Conservation (phyloP, 1,284 basidiomycete genomes). For the Irpex sp. region DNA sequence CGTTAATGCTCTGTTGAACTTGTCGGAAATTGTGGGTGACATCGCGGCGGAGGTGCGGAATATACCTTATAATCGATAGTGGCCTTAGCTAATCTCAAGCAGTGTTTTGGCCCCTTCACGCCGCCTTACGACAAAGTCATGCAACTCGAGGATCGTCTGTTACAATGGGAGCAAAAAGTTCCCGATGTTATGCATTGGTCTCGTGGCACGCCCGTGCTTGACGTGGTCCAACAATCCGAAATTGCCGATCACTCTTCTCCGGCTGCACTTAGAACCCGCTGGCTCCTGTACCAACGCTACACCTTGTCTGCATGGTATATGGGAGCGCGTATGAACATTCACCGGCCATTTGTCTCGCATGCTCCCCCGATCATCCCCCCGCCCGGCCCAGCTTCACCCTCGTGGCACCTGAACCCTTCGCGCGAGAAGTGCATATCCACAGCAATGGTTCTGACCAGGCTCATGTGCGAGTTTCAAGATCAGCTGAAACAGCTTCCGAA, state of each 20-base stretch:
- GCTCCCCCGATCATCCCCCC: constrained; percentile 20
- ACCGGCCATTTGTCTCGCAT: constrained; percentile 25
- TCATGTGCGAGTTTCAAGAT: constrained; percentile 19
- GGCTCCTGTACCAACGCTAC: constrained; percentile 19
- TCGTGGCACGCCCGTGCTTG: neutral
- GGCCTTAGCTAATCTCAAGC: constrained; percentile 5
- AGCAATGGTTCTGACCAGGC: constrained; percentile 23
- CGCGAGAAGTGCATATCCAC: constrained; percentile 25
- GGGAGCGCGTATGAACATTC: constrained; percentile 25
- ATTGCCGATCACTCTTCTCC: neutral
- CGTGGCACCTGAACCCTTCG: constrained; percentile 19
- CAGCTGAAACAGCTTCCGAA: neutral
- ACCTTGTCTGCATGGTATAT: constrained; percentile 24
- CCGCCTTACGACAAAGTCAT: constrained; percentile 35
- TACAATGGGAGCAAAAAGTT: constrained; percentile 39
- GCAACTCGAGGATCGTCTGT: constrained; percentile 38
- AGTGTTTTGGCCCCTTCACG: constrained; percentile 38
- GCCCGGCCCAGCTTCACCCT: neutral
- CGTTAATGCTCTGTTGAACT: constrained; percentile 33
- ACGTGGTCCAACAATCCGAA: neutral
- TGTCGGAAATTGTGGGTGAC: constrained; percentile 39
- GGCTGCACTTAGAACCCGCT: constrained; percentile 13
- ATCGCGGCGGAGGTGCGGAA: constrained; percentile 34
- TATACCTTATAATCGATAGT: neutral
- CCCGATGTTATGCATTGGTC: constrained; percentile 26